Percentiles rank a stretch among this genome's conserved stretches.
Evolutionary conservation across 768 basidiomycete species (phyloP).

Genomic region (Auricularia auricula-judae): DNA sequence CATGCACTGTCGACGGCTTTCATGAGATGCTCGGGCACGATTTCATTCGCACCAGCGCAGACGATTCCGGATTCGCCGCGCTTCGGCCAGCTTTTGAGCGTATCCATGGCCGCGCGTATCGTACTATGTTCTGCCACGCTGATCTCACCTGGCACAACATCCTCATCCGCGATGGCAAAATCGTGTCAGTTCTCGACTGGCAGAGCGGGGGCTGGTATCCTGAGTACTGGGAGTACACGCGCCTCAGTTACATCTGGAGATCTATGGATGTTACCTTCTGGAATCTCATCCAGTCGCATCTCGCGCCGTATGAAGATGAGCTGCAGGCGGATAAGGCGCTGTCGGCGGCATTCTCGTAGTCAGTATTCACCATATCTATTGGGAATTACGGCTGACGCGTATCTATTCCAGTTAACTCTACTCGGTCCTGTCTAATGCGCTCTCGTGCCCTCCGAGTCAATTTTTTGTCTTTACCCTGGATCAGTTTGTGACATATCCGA

Average conservation of each 20-base stretch:
- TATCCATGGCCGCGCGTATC: not conserved
- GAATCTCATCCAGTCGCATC: not conserved
- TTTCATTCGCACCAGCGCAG: not conserved
- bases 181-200: slow-evolving; percentile 26
- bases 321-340: not conserved
- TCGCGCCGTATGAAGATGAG: not conserved
- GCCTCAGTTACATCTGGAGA: not conserved
- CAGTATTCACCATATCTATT: too few relatives aligned
- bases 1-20: not conserved
- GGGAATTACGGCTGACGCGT: too few relatives aligned
- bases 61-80: not conserved
- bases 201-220: slow-evolving; percentile 25
- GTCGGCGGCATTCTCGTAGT: not conserved
- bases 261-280: not conserved
- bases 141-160: slow-evolving; percentile 16
- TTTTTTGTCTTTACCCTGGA: too few relatives aligned
- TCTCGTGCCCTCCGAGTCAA: too few relatives aligned
- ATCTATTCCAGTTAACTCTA: too few relatives aligned
- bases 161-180: slow-evolving; percentile 10
- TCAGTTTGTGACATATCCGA: too few relatives aligned
- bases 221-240: slow-evolving; percentile 22
- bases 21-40: not conserved
- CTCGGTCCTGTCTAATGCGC: too few relatives aligned
- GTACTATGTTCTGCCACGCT: slow-evolving; percentile 13
- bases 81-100: not conserved